These are phyloP conservation scores for Fragaria vesca DNA, from an alignment of 306 rosid species.

Conservation along the genomic window DNA sequence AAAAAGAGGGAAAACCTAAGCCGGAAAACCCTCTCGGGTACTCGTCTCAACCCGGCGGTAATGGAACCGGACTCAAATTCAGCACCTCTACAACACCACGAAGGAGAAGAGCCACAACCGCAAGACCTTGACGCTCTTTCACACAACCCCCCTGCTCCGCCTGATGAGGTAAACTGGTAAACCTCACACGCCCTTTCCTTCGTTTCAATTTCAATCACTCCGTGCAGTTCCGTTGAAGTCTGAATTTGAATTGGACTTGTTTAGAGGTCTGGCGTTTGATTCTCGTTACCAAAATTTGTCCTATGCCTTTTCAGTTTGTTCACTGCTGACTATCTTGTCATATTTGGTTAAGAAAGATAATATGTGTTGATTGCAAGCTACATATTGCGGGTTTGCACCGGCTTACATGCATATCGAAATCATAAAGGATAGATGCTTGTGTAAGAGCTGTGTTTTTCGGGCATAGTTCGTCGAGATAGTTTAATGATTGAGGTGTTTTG, in stretches of 20 bases:
- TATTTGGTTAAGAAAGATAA: not conserved
- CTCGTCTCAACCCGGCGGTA: not conserved
- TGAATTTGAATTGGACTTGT: not conserved
- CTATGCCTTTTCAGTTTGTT: not conserved
- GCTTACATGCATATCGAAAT: too few species aligned
- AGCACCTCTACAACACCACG: slow-evolving; percentile 27
- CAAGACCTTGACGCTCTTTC: slow-evolving; percentile 36
- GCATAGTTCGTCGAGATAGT: not conserved
- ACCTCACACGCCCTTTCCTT: not conserved
- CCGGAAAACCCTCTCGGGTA: not conserved
- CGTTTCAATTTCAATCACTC: not conserved
- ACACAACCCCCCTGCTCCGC: slow-evolving; percentile 69
- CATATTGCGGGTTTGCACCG: not conserved
- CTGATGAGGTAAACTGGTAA: slow-evolving; percentile 61
- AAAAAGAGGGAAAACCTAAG: slow-evolving; percentile 17
- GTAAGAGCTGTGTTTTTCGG: not conserved
- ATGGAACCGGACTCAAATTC: slow-evolving; percentile 50
- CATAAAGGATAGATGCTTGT: too few species aligned
- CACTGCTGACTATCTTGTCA: not conserved
- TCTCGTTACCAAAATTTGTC: not conserved
- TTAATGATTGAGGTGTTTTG: not conserved
- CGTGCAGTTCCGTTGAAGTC: not conserved
- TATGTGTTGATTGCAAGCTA: not conserved
- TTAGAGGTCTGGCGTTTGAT: not conserved
- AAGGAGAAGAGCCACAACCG: slow-evolving; percentile 13